phyloP scores from a whole-genome alignment of 257 asterid genomes.

The Nicotiana undulata region DNA sequence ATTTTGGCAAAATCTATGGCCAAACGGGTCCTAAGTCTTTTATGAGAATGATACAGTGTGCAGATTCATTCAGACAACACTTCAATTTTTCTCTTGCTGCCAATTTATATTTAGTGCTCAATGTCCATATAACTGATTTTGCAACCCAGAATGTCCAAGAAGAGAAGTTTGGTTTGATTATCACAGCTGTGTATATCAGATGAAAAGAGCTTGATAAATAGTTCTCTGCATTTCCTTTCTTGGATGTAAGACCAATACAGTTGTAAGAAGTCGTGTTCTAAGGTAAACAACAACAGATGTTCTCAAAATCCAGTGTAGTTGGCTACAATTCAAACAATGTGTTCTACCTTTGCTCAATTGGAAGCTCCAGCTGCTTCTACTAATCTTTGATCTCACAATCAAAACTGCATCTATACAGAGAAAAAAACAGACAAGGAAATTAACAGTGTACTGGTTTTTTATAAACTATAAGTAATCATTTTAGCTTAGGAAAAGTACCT shows the following conservation, averaged over 20 bases:
- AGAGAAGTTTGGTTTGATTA: neutral
- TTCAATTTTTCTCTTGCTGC: neutral
- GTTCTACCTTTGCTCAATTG: constrained; percentile 9
- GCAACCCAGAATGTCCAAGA: neutral
- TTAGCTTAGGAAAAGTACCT: constrained; percentile 18
- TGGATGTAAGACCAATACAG: neutral
- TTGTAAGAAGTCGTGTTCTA: neutral
- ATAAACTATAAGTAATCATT: neutral
- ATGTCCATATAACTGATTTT: neutral
- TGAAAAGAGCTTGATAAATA: neutral
- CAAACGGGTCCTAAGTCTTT: no score
- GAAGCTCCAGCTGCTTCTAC: constrained; percentile 16
- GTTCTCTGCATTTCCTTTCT: neutral
- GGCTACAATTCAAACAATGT: neutral
- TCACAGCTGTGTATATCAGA: neutral
- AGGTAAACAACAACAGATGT: constrained; percentile 7
- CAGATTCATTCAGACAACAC: neutral
- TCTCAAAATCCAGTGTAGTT: neutral
- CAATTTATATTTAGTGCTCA: neutral
- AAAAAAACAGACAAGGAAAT: neutral
- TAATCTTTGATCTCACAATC: neutral
- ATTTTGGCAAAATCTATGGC: no score
- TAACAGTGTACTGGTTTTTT: neutral
- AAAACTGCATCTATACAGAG: neutral
- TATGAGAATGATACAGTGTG: neutral